Evolutionary conservation across 495 filamentous ascomycete species (phyloP), one percentile per base, ranked within the genome.

Genomic region (Lepidopterella palustris): DNA sequence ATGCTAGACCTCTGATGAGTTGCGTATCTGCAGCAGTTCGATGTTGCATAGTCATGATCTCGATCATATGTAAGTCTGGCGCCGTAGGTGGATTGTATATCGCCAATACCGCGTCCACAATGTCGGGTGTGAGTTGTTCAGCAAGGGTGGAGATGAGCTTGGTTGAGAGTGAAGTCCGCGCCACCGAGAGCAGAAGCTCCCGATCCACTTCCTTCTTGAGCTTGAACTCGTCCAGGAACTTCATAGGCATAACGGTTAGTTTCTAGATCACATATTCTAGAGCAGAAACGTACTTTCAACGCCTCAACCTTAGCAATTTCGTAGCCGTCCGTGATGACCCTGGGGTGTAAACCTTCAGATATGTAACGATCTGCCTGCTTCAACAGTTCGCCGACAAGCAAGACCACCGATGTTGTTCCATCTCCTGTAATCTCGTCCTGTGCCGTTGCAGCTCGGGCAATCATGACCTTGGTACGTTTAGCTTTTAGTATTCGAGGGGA

Each of bases 11-110:
- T 61, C 86, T 84, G 69, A 99, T 96, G 42, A 99, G 84, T 68
- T 95, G 90, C 25, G 93, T 99, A 72, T 99, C 93, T 10, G 93
- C 88, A 48, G 93, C 92, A 35, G 87, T 88, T 57, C 92, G 89
- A 77, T 99, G 93, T 73, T 97, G 93, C 93, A 99, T 99, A 71
- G 95, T 97, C 95, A 97, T 97, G 64, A 99, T 97, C 75, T 99
- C 93, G 62, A 99, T 80, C 93, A 99, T 99, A 76, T 97, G 92
- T 61, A 99, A 74, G 73, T 99, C 93, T 47, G 93, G 93, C 77
- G 97, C 97, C 63, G 84, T 85, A 27, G 90, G 89, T 26, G 90
- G 74, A 69, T 87, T 80, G 77, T 96, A 92, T 72, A 99, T 99
- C 49, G 95, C 80, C 55, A 97, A 82, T 47, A 97, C 93, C 55